phyloP scores from a whole-genome alignment of 306 rosid genomes.

The Vigna radiata region DNA sequence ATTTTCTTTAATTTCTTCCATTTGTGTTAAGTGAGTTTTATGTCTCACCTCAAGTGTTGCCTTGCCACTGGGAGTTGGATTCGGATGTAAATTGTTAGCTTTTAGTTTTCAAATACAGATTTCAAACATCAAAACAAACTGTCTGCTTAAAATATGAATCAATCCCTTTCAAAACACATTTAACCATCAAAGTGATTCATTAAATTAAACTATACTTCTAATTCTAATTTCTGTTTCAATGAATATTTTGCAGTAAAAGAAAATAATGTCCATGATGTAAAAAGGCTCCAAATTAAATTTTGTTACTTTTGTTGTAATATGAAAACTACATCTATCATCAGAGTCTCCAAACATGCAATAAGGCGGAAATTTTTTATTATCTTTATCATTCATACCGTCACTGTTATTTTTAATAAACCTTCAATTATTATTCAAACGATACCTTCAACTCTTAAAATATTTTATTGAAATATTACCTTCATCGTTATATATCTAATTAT shows the following conservation, averaged over 20 bases:
- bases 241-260: no score
- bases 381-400: background rate
- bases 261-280: no score
- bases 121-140: background rate
- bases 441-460: no score
- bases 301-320: no score
- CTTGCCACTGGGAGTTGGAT: background rate
- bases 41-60: background rate
- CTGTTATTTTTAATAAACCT: no score
- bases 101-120: background rate
- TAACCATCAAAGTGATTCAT: background rate
- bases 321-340: no score
- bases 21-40: conserved; percentile 21
- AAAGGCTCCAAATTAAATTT: no score
- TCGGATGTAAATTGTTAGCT: background rate
- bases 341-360: background rate
- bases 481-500: no score
- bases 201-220: background rate
- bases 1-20: background rate
- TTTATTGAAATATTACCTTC: no score
- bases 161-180: background rate
- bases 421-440: no score
- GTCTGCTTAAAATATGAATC: background rate
- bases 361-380: background rate
- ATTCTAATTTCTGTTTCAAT: background rate